Evolutionary conservation across 164 flowering plant species (phyloP).

Genomic region (Brasenia schreberi): DNA sequence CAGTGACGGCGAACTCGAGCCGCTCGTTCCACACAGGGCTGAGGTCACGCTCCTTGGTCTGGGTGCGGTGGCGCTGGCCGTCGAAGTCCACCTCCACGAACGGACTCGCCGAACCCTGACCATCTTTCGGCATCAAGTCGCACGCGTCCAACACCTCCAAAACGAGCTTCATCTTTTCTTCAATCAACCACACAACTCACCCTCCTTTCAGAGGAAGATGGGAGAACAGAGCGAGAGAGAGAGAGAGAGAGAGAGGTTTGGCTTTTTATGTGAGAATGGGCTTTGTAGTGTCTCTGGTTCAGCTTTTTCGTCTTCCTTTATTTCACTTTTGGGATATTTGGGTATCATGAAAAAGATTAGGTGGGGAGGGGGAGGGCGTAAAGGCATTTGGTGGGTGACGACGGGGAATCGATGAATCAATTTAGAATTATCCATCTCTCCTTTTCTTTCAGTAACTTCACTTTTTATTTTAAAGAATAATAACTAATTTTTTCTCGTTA

Average conservation of each 20-base stretch:
- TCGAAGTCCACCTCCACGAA: conserved; percentile 70
- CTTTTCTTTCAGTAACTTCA: too few species aligned
- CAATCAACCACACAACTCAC: neutral
- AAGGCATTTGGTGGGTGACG: too few species aligned
- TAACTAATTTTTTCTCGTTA: too few species aligned
- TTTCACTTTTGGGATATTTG: neutral
- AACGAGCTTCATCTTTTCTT: conserved; percentile 27
- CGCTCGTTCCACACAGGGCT: conserved; percentile 69
- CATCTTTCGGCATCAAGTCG: conserved; percentile 86
- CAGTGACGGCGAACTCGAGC: conserved; percentile 44
- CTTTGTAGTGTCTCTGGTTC: neutral
- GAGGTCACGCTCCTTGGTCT: conserved; percentile 52
- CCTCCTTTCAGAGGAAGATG: neutral
- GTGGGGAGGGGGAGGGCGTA: too few species aligned
- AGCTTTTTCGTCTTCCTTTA: neutral
- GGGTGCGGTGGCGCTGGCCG: conserved; percentile 44
- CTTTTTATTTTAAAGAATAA: too few species aligned
- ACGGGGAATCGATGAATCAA: too few species aligned
- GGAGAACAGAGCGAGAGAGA: neutral
- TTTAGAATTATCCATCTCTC: too few species aligned
- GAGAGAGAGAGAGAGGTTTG: neutral
- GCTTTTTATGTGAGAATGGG: neutral
- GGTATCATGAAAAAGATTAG: neutral
- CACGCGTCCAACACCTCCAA: conserved; percentile 72
- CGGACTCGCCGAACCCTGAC: conserved; percentile 74